These are phyloP conservation scores for Phalaenopsis hybrid DNA, from an alignment of 116 monocot genomes.

Conservation along the genomic window DNA sequence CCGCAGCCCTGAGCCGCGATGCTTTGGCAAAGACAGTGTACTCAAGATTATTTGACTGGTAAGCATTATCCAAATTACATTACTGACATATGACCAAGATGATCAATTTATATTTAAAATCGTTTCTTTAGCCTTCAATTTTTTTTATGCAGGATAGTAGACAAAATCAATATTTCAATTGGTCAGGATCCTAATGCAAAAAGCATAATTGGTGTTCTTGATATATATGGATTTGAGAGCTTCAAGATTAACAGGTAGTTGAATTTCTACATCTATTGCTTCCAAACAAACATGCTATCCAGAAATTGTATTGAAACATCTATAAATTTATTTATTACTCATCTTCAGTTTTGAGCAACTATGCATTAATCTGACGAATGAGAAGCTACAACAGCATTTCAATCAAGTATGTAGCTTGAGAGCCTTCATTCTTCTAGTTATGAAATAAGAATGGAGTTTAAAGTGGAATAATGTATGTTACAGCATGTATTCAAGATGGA, in stretches of 20 bases:
- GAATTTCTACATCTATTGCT: not conserved
- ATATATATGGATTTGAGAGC: conserved; percentile 99
- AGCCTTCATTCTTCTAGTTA: not conserved
- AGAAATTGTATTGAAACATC: not conserved
- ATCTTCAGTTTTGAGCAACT: conserved; percentile 87
- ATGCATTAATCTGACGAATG: conserved; percentile 96
- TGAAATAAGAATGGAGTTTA: not conserved
- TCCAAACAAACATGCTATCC: conserved; percentile 1
- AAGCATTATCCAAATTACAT: conserved; percentile 15
- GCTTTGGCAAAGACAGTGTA: conserved; percentile 94
- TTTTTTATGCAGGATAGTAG: conserved; percentile 69
- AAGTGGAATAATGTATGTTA: conserved; percentile 6
- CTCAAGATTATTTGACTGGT: conserved; percentile 95
- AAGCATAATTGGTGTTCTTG: conserved; percentile 90
- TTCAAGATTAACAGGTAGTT: conserved; percentile 92
- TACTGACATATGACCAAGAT: no score
- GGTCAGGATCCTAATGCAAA: conserved; percentile 85
- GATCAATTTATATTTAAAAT: not conserved
- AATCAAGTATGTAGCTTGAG: conserved; percentile 59
- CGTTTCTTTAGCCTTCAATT: not conserved
- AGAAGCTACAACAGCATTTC: conserved; percentile 98
- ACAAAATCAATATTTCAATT: conserved; percentile 93
- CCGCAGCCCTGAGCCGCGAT: conserved; percentile 80
- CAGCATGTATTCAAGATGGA: conserved; percentile 99
- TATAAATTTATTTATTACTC: conserved; percentile 2